Percentiles rank a stretch among this genome's conserved stretches.
Conservation (phyloP, 768 basidiomycete genomes). For the Pleurotus citrinopileatus region DNA sequence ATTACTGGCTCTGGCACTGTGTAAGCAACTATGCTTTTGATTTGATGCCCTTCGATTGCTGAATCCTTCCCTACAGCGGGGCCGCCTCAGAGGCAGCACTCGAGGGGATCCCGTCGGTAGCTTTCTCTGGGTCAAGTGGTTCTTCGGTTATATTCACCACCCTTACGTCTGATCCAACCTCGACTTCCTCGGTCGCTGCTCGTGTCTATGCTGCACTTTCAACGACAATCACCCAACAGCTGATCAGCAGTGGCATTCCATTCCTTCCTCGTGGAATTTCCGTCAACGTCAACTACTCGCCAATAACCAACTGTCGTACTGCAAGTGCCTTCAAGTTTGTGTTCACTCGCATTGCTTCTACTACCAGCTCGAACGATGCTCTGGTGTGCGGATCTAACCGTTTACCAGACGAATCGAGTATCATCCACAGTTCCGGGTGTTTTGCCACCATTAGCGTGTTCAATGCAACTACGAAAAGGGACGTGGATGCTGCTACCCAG, state of each 20-base stretch:
- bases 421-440: slow-evolving; percentile 35
- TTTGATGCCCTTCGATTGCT: not conserved
- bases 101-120: slow-evolving; percentile 47
- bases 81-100: slow-evolving; percentile 47
- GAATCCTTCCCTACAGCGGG: slow-evolving; percentile 29
- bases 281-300: slow-evolving; percentile 52
- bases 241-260: slow-evolving; percentile 27
- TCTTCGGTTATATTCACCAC: slow-evolving; percentile 50
- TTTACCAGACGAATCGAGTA: slow-evolving; percentile 40
- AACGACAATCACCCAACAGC: slow-evolving; percentile 33
- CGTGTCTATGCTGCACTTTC: slow-evolving; percentile 41
- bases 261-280: slow-evolving; percentile 38
- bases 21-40: slow-evolving; percentile 21
- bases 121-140: slow-evolving; percentile 42
- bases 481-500: slow-evolving; percentile 25
- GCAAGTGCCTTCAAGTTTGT: slow-evolving; percentile 39
- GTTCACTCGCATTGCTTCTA: slow-evolving; percentile 35
- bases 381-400: slow-evolving; percentile 39
- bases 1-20: slow-evolving; percentile 40
- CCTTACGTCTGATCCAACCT: slow-evolving; percentile 31
- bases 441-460: slow-evolving; percentile 46
- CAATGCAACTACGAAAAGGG: slow-evolving; percentile 38
- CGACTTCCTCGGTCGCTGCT: slow-evolving; percentile 33
- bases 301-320: slow-evolving; percentile 33
- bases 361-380: slow-evolving; percentile 34